Evolutionary conservation across 2,329 filamentous ascomycete genomes (phyloP).

Genomic region (Eutypella sp.): DNA sequence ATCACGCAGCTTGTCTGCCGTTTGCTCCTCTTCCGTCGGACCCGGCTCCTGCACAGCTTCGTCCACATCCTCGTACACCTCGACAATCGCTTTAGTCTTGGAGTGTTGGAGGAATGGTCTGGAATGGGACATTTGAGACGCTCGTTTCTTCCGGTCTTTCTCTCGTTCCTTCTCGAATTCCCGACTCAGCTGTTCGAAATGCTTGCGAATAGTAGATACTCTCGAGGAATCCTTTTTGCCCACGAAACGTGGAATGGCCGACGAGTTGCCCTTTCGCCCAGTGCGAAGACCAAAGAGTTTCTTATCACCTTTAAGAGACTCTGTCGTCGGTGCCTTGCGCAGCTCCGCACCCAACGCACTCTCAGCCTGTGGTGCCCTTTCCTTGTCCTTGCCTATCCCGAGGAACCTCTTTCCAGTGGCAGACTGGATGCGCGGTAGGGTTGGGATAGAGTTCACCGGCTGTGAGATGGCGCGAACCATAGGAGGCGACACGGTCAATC

Average conservation of each 20-base stretch:
- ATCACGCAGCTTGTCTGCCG: constrained; percentile 27
- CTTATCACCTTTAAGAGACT: constrained; percentile 57
- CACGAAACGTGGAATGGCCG: constrained; percentile 84
- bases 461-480: constrained; percentile 51
- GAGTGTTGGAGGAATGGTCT: constrained; percentile 79
- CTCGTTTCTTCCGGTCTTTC: constrained; percentile 75
- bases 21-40: constrained; percentile 58
- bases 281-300: constrained; percentile 61
- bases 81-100: constrained; percentile 90
- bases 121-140: constrained; percentile 68
- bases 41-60: constrained; percentile 84
- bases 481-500: constrained; percentile 44
- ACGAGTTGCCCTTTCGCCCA: constrained; percentile 59
- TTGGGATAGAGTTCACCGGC: constrained; percentile 34
- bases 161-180: constrained; percentile 95
- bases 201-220: constrained; percentile 87
- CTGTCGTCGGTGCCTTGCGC: constrained; percentile 31
- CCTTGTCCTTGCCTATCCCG: constrained; percentile 24
- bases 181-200: constrained; percentile 93
- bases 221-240: constrained; percentile 69
- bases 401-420: constrained; percentile 36
- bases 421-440: constrained; percentile 42
- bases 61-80: constrained; percentile 90
- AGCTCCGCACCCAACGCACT: constrained; percentile 23
- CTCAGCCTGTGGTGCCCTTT: constrained; percentile 17